Base-by-base conservation (phyloP, 768 basidiomycete species). In the Pleurotus tuoliensis region DNA sequence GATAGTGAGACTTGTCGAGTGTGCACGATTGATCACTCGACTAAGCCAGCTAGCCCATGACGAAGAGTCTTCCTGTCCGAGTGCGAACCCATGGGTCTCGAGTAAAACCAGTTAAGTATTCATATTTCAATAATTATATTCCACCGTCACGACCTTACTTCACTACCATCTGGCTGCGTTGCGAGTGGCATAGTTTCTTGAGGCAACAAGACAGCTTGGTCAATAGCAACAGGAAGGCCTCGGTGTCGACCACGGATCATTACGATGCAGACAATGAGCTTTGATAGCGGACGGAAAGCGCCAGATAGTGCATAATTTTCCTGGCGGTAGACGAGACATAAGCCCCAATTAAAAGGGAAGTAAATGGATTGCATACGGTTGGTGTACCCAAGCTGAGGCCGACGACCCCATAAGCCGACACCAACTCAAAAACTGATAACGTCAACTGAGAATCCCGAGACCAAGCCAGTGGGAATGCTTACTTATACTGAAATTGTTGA, bases 331-430 rank as follows among this genome's bases (percentile, higher is more conserved):
- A 50, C 11, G 4, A 30, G 18, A n/a, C 8, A 13, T 48, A 8
- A 39, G 47, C 30, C 12, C 30, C 30, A 9, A 34, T 34, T 3
- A 9, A 27, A 53, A 51, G 48, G 41, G 62, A 58, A 47, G 59
- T n/a, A 30, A 38, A 38, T 39, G 6, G 15, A 40, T n/a, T 9
- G 38, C 15, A 22, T 18, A 94, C 94, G 12, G 74, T 77, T 18
- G 87, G 84, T n/a, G 90, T 77, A 2, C 95, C 95, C 1, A 96
- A 76, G 67, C 88, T 92, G 12, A 98, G 80, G 0, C 95, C 95
- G 55, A 97, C 90, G 15, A 85, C 86, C 1, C 91, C 92, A 66
- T 93, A 94, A 3, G 89, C 91, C 13, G 91, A 93, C 5, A 92
- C 87, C 30, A 94, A 64, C 67, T 95, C 92, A 62, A 94, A 94